A percentile compares a stretch with the other conserved stretches of the same genome.
Evolutionary conservation across 768 basidiomycete genomes (phyloP).

Genomic region (Daedalea quercina): DNA sequence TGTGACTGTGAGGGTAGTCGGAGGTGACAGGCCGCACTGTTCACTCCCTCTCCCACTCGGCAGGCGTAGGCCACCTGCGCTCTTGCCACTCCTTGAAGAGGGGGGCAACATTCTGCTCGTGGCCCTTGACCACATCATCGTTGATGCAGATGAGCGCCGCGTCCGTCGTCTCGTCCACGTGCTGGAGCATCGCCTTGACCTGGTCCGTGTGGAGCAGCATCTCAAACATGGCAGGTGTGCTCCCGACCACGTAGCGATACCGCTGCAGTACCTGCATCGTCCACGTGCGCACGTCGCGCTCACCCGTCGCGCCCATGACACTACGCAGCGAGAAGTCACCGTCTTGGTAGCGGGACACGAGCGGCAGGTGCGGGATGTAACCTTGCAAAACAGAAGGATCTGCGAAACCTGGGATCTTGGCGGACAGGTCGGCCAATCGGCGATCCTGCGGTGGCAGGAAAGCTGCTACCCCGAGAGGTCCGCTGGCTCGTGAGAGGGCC

Average conservation of each 20-base stretch:
- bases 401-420: slow-evolving; percentile 1
- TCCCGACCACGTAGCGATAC: slow-evolving; percentile 28
- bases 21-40: background rate
- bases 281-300: slow-evolving; percentile 22
- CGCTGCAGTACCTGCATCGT: slow-evolving; percentile 26
- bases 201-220: slow-evolving; percentile 16
- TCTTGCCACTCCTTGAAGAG: slow-evolving; percentile 15
- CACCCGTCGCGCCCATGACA: slow-evolving; percentile 15
- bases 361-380: slow-evolving; percentile 16
- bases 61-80: slow-evolving; percentile 14
- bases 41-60: slow-evolving; percentile 15
- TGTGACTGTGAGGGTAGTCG: too few relatives aligned
- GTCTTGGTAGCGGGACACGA: slow-evolving; percentile 16
- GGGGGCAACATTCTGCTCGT: slow-evolving; percentile 8
- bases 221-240: slow-evolving; percentile 18
- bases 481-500: slow-evolving; percentile 25
- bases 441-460: slow-evolving; percentile 26
- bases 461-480: slow-evolving; percentile 26
- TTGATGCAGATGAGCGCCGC: slow-evolving; percentile 27
- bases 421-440: slow-evolving; percentile 4
- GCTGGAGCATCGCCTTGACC: slow-evolving; percentile 11
- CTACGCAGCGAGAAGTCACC: slow-evolving; percentile 18
- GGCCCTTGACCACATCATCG: slow-evolving; percentile 22
- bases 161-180: slow-evolving; percentile 15
- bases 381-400: background rate